These are phyloP conservation scores for Scalesia atractyloides DNA, from an alignment of 129 eudicot genomes.

Conservation along the genomic window DNA sequence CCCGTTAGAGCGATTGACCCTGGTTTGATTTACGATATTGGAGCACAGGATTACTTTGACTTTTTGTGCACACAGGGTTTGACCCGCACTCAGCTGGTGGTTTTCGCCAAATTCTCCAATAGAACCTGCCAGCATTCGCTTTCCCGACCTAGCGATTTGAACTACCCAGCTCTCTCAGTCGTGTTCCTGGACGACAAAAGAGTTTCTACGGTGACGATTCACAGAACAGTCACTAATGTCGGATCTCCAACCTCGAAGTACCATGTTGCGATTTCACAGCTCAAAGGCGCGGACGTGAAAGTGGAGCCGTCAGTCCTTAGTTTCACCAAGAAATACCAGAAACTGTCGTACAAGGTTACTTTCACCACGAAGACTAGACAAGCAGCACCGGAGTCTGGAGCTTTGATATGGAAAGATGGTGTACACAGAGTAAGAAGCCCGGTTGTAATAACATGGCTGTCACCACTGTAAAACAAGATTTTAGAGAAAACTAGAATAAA, in stretches of 20 bases:
- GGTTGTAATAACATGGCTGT: conserved; percentile 66
- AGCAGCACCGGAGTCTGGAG: conserved; percentile 68
- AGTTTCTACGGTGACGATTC: conserved; percentile 44
- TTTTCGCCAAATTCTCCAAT: conserved; percentile 61
- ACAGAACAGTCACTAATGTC: conserved; percentile 76
- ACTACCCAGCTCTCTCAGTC: conserved; percentile 87
- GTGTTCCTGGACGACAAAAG: conserved; percentile 55
- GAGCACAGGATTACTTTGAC: conserved; percentile 70
- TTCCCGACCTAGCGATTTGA: conserved; percentile 58
- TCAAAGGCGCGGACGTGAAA: conserved; percentile 62
- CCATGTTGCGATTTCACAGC: conserved; percentile 59
- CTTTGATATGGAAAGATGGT: conserved; percentile 82
- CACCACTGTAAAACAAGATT: conserved; percentile 43
- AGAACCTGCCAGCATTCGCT: conserved; percentile 51
- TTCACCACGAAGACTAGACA: conserved; percentile 50
- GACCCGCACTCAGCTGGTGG: conserved; percentile 56
- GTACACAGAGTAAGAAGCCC: conserved; percentile 83
- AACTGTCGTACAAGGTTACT: conserved; percentile 68
- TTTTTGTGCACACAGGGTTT: conserved; percentile 72
- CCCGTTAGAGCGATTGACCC: conserved; percentile 81
- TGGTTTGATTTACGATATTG: conserved; percentile 79
- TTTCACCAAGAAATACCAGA: conserved; percentile 59
- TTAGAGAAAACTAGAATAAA: conserved; percentile 18
- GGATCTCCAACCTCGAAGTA: conserved; percentile 60
- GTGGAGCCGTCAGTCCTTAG: conserved; percentile 63